Conservation (phyloP, 768 basidiomycete genomes). For the Sporobolomyces roseus region DNA sequence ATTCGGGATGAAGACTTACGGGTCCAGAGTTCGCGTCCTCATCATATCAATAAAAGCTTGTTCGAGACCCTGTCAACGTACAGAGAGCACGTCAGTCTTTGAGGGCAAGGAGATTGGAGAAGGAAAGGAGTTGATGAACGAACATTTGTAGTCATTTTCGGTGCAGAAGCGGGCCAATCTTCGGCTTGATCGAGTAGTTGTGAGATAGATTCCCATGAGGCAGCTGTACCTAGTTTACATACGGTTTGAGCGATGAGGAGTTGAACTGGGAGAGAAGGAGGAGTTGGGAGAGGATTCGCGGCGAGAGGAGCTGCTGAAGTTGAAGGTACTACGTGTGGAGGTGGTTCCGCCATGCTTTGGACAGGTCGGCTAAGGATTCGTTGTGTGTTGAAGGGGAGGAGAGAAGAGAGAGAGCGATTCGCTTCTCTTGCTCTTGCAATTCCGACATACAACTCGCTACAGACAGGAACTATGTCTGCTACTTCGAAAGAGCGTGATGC, state of each 20-base stretch:
- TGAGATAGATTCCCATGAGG: conserved; percentile 12
- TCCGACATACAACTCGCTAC: background rate
- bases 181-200: background rate
- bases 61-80: conserved; percentile 14
- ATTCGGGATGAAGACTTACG: too few relatives aligned
- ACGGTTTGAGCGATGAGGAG: conserved; percentile 36
- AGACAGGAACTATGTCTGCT: conserved; percentile 16
- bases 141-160: conserved; percentile 1
- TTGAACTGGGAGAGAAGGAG: conserved; percentile 2
- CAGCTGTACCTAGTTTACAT: conserved; percentile 4
- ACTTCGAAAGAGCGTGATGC: conserved; percentile 66
- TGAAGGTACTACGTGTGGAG: background rate
- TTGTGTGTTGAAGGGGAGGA: too few relatives aligned
- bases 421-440: background rate
- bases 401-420: background rate
- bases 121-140: background rate
- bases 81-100: background rate
- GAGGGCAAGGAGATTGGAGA: background rate
- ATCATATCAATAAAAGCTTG: conserved; percentile 20
- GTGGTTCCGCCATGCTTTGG: too few relatives aligned
- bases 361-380: too few relatives aligned
- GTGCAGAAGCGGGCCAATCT: conserved; percentile 8
- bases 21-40: conserved; percentile 16
- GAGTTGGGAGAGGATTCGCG: background rate
- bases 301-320: background rate